Base-by-base conservation (phyloP, 2,329 filamentous ascomycete genomes). In the Cladophialophora immunda region DNA sequence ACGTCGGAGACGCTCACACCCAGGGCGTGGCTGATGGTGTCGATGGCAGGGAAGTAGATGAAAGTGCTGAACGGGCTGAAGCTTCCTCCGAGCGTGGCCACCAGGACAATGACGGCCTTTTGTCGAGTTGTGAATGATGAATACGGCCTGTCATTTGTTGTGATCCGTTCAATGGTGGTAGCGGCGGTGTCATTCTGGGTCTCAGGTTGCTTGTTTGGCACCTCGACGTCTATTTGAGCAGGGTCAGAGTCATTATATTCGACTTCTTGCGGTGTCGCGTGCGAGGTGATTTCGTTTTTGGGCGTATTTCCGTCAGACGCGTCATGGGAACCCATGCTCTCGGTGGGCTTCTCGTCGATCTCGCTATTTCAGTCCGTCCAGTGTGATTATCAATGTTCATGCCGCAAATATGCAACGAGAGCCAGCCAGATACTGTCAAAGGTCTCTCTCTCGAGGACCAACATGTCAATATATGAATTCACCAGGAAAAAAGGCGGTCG, bases 11-110 rank as follows among this genome's bases (percentile, higher is more conserved):
- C 27, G 27, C 47, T 38, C 11, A 62, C 50, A 32, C 55, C n/a
- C 15, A 55, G 47, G 32, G 60, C 52, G 3, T 56, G 50, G 32
- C 50, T 62, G 50, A 62, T 55, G 52, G 34, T 56, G 22, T 55
- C 50, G 15, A 62, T 55, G 15, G 50, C 79, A 0, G 83, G 83
- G 56, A 84, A 81, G 41, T 64, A 64, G 54, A 64, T 64, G 25
- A 47, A 22, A 27, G 74, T 85, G 86, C 58, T 86, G 85, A 66
- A 82, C 84, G 30, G 82, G 82, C 2, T 83, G 83, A 13, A 85
- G 70, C 45, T 34, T 25, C 58, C 58, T 6, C 58, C 58, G 19
- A 61, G 22, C n/a, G 58, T 61, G 30, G 58, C 58, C 2, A 61
- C 58, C 11, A 61, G 45, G 58, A 61, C 47, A 41, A 61, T 61